Evolutionary conservation across 345 rosid species (phyloP), one percentile per base, ranked within the genome.

Genomic region (Turnera subulata): DNA sequence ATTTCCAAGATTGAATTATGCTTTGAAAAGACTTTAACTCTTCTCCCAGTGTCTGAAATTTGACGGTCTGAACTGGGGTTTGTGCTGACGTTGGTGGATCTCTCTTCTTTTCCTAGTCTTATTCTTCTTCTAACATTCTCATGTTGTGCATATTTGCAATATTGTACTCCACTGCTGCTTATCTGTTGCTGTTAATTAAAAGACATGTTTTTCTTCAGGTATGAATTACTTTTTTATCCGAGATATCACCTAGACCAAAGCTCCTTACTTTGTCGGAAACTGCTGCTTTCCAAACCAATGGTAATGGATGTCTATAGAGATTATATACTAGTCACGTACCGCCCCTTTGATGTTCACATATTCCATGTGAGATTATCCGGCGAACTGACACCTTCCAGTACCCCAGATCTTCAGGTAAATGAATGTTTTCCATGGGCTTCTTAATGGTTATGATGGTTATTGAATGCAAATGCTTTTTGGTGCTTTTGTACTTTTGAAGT

Each of bases 191-290:
- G 35, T 29, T 29, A 29, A 8, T 29, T n/a, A n/a, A 29, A 29
- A 29, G 4, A 29, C 35, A 4, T 29, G 35, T 29, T 29, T 29
- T 29, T 29, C 35, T 79, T 67, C 73, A 93, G 99, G 67, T 87
- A 93, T 65, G 99, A 93, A 59, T 78, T 93, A 69, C 96, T 93
- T 33, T 89, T 93, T 70, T 93, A 93, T 62, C 99, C 99, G 67
- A 80, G 97, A 71, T 85, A 93, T 76, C 97, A 93, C 66, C 96
- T 93, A 50, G 99, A 89, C 69, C 91, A 85, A 76, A 89, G 91
- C 75, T 87, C 99, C 33, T 67, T 89, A 50, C 96, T 93, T 46
- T 85, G 82, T 76, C 86, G 95, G 58, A 93, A 89, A 75, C 71
- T 82, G 58, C 76, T 93, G 75, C 88, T 87, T 72, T 84, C 88